Evolutionary conservation across 345 rosid species (phyloP).

Genomic region (Aquilaria yunnanensis): DNA sequence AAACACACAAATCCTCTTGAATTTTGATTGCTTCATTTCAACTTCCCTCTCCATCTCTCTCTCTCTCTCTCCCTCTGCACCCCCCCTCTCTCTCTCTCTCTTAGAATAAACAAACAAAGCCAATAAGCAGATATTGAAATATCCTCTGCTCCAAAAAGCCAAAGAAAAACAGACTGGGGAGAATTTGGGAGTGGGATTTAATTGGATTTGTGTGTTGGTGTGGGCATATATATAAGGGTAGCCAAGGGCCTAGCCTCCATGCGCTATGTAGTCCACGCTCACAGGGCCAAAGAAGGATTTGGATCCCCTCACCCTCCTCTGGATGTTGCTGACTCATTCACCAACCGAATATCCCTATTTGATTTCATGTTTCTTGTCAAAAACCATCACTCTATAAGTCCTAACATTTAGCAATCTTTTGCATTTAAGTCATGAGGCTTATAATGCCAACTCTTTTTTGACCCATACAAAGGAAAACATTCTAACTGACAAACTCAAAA

Average conservation of each 20-base stretch:
- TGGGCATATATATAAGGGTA: slow-evolving; percentile 18
- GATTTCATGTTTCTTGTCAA: too few relatives aligned
- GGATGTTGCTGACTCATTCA: slow-evolving; percentile 5
- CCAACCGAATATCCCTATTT: slow-evolving; percentile 9
- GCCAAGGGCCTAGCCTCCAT: slow-evolving; percentile 16
- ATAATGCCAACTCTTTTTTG: too few relatives aligned
- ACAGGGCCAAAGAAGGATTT: neutral
- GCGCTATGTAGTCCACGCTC: neutral
- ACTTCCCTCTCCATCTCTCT: neutral
- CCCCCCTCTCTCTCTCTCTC: neutral
- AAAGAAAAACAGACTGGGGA: neutral
- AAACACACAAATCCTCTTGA: slow-evolving; percentile 89
- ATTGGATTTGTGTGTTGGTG: neutral
- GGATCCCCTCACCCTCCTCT: neutral
- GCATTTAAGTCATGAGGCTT: too few relatives aligned
- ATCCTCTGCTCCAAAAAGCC: slow-evolving; percentile 3
- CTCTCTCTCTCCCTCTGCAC: slow-evolving; percentile 15
- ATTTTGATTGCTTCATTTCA: slow-evolving; percentile 34
- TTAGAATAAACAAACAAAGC: neutral
- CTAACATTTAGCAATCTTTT: too few relatives aligned
- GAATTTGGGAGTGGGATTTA: neutral
- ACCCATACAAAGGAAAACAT: too few relatives aligned
- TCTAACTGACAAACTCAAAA: too few relatives aligned
- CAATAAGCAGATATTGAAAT: neutral
- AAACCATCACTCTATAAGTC: too few relatives aligned